These are phyloP conservation scores for Trapa bicornis DNA, from an alignment of 345 rosid species.

Conservation along the genomic window DNA sequence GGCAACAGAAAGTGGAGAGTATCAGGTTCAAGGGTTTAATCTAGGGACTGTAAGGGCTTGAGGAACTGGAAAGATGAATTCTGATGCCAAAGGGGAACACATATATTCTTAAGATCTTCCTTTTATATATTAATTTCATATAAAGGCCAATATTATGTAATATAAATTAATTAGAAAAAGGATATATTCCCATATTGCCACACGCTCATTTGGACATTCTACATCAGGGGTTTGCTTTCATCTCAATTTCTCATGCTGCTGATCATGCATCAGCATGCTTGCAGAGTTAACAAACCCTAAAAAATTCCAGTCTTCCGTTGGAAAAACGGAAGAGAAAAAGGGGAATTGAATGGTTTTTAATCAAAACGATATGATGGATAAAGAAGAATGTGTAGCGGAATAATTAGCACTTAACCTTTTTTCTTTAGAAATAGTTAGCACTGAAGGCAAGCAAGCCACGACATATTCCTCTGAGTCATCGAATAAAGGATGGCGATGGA, in stretches of 20 bases:
- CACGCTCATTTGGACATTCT: neutral
- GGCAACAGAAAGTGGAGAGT: constrained; percentile 10
- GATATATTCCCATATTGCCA: neutral
- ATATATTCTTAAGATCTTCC: constrained; percentile 9
- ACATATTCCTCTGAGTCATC: neutral
- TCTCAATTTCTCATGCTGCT: neutral
- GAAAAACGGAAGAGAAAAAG: neutral
- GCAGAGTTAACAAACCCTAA: neutral
- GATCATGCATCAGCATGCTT: neutral
- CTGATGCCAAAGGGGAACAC: constrained; percentile 6
- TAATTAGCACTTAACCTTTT: neutral
- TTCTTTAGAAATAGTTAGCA: neutral
- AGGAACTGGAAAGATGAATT: constrained; percentile 1
- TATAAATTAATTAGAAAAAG: neutral
- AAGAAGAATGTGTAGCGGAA: neutral
- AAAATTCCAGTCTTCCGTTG: neutral
- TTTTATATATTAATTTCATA: neutral
- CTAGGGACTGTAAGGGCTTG: neutral
- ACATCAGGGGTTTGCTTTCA: neutral
- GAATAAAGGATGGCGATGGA: neutral
- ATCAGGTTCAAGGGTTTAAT: neutral
- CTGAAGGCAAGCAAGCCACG: neutral
- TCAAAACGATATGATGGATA: neutral
- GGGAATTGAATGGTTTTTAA: neutral
- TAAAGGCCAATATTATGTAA: neutral